These are phyloP conservation scores for Sonneratia alba DNA, from an alignment of 345 rosid species.

Conservation along the genomic window DNA sequence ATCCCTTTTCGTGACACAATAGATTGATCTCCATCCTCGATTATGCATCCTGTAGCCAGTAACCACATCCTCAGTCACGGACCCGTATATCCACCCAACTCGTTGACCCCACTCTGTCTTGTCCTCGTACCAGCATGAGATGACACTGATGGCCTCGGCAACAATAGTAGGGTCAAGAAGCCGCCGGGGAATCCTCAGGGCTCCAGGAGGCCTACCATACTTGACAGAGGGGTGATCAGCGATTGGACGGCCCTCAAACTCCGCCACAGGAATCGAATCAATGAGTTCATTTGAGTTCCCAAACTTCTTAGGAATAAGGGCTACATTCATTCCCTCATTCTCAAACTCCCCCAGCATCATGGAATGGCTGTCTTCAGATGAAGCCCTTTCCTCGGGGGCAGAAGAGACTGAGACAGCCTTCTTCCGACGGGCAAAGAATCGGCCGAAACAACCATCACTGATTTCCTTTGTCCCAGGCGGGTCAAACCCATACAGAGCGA, in stretches of 20 bases:
- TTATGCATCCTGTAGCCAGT: constrained; percentile 80
- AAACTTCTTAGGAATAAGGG: constrained; percentile 55
- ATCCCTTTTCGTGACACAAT: constrained; percentile 60
- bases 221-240: constrained; percentile 36
- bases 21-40: constrained; percentile 77
- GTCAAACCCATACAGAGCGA: constrained; percentile 66
- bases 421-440: constrained; percentile 39
- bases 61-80: constrained; percentile 77
- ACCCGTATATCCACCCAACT: constrained; percentile 82
- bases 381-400: constrained; percentile 23
- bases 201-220: constrained; percentile 61
- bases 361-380: constrained; percentile 18
- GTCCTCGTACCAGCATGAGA: constrained; percentile 84
- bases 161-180: constrained; percentile 43
- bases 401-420: constrained; percentile 36
- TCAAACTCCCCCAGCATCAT: constrained; percentile 17
- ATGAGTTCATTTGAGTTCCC: constrained; percentile 58
- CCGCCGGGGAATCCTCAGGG: constrained; percentile 36
- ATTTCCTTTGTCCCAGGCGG: constrained; percentile 36
- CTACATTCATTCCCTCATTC: constrained; percentile 29
- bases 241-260: constrained; percentile 59
- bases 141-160: constrained; percentile 62
- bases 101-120: constrained; percentile 74
- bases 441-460: constrained; percentile 25
- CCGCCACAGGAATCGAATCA: constrained; percentile 47